Percentiles rank a stretch among this genome's conserved stretches.
These are phyloP conservation scores for Coffea canephora DNA, from an alignment of 257 asterid genomes.

Conservation along the genomic window DNA sequence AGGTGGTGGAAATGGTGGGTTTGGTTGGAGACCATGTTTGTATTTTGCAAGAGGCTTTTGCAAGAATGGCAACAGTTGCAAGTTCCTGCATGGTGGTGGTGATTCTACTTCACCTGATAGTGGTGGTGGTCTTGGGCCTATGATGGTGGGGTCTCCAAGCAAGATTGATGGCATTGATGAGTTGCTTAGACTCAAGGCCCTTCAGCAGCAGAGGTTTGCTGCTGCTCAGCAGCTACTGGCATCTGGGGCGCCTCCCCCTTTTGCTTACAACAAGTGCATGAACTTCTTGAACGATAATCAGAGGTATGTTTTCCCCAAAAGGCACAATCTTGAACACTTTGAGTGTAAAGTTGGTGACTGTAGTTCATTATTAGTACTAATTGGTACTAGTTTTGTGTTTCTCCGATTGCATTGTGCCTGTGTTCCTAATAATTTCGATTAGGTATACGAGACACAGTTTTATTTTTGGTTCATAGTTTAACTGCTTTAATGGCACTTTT, in stretches of 20 bases:
- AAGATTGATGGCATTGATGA: constrained; percentile 60
- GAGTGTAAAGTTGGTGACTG: constrained; percentile 21
- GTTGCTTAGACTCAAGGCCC: constrained; percentile 60
- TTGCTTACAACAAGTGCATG: constrained; percentile 55
- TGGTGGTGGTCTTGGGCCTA: constrained; percentile 12
- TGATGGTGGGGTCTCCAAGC: constrained; percentile 58
- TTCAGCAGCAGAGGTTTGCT: constrained; percentile 78
- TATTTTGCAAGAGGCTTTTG: constrained; percentile 77
- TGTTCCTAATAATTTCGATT: background rate
- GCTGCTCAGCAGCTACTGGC: constrained; percentile 50
- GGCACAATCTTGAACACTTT: constrained; percentile 4
- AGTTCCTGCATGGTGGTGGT: constrained; percentile 53
- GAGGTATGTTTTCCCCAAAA: constrained; percentile 36
- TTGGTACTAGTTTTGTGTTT: constrained; percentile 3
- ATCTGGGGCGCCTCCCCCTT: constrained; percentile 54
- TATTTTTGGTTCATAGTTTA: background rate
- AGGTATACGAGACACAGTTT: background rate
- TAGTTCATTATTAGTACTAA: constrained; percentile 7
- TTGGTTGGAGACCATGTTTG: constrained; percentile 82
- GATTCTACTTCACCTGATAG: constrained; percentile 24
- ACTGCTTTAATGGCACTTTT: background rate
- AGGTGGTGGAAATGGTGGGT: constrained; percentile 37
- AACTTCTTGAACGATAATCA: constrained; percentile 56
- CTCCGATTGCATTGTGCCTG: constrained; percentile 17
- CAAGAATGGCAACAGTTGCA: constrained; percentile 64